Evolutionary conservation across 2,329 filamentous ascomycete species (phyloP).

Genomic region (Chalaropsis ovoidea): DNA sequence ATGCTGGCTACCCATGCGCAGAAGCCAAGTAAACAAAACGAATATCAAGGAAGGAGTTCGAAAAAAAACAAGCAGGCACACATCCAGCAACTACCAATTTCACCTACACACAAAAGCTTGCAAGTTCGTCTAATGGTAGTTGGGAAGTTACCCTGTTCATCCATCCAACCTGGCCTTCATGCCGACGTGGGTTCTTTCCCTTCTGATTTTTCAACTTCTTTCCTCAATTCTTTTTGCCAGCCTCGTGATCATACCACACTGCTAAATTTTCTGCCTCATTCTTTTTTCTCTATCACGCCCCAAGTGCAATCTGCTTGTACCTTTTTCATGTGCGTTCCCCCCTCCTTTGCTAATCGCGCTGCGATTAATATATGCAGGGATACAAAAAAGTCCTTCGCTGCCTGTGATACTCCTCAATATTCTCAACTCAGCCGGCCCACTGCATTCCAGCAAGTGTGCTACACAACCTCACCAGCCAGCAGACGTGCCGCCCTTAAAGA

Average conservation of each 20-base stretch:
- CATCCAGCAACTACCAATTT: not conserved
- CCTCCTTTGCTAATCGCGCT: not conserved
- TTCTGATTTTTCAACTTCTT: too few relatives aligned
- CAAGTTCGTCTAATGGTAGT: not conserved
- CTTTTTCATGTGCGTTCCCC: not conserved
- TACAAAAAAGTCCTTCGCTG: not conserved
- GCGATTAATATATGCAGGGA: not conserved
- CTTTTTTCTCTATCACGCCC: not conserved
- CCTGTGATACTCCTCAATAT: not conserved
- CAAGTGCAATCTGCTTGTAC: not conserved
- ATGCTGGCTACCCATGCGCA: not conserved
- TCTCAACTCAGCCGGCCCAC: not conserved
- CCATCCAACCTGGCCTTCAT: not conserved
- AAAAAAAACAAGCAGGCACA: not conserved
- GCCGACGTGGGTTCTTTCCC: too few relatives aligned
- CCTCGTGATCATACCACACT: not conserved
- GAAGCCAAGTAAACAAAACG: not conserved
- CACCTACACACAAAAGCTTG: not conserved
- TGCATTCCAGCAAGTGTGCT: not conserved
- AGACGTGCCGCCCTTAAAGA: not conserved
- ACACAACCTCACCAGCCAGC: not conserved
- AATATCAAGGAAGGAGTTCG: not conserved
- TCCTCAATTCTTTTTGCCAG: not conserved
- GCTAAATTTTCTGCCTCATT: not conserved
- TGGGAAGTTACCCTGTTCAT: not conserved